Conservation (phyloP, 2,329 filamentous ascomycete genomes). For the Calonectria hawksworthii region DNA sequence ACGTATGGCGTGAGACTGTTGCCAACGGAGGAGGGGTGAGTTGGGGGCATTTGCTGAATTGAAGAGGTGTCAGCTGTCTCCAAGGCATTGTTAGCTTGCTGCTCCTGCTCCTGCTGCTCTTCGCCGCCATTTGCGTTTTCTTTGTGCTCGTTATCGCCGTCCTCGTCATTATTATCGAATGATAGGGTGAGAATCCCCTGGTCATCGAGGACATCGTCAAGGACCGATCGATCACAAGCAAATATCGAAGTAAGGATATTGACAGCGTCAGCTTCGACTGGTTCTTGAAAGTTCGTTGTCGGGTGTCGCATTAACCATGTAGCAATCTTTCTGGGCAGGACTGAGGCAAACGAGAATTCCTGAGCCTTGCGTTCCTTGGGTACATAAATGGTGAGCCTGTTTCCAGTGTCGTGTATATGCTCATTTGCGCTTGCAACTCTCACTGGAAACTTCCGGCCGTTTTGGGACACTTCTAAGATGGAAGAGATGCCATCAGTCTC, state of each 20-base stretch:
- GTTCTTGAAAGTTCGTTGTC: not conserved
- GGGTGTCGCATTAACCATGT: conserved; percentile 31
- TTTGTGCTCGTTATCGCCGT: too few relatives aligned
- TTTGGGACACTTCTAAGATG: conserved; percentile 20
- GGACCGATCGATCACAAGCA: not conserved
- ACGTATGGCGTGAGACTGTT: too few relatives aligned
- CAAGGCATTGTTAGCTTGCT: too few relatives aligned
- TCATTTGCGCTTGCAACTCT: conserved; percentile 22
- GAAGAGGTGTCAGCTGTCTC: not conserved
- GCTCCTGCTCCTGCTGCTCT: too few relatives aligned
- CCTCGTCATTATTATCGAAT: conserved; percentile 24
- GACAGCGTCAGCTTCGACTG: conserved; percentile 19
- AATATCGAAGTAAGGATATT: conserved; percentile 33
- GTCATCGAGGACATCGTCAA: not conserved
- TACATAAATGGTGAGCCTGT: conserved; percentile 28
- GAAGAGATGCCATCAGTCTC: conserved; percentile 31
- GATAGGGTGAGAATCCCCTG: conserved; percentile 30
- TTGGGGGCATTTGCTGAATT: conserved; percentile 22
- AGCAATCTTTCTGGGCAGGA: conserved; percentile 29
- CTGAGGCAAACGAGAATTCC: conserved; percentile 32
- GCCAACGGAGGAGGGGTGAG: too few relatives aligned
- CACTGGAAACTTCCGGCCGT: not conserved
- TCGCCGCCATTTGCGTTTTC: not conserved
- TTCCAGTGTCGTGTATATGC: conserved; percentile 25
- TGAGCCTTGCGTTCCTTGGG: conserved; percentile 21